A percentile compares a stretch with the other conserved stretches of the same genome.
Conservation (phyloP, 148 eudicot genomes). For the Fallopia convolvulus region DNA sequence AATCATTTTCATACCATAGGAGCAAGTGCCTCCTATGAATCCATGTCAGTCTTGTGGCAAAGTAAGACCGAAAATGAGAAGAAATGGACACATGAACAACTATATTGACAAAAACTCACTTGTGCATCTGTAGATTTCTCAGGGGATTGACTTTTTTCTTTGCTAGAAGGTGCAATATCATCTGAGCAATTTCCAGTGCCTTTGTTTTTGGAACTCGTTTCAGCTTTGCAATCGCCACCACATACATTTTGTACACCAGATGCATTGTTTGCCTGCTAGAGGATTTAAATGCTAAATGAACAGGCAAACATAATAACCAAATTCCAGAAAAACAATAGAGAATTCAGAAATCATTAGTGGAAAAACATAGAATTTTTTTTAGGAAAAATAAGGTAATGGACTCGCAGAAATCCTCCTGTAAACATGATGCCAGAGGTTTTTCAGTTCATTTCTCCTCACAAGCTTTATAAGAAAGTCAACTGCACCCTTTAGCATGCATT, state of each 20-base stretch:
- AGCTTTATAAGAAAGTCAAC: conserved; percentile 56
- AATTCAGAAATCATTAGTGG: not conserved
- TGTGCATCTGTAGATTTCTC: conserved; percentile 17
- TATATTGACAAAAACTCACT: conserved; percentile 21
- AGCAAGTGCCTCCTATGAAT: too few relatives aligned
- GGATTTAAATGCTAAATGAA: not conserved
- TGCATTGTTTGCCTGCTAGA: conserved; percentile 19
- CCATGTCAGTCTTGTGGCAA: too few relatives aligned
- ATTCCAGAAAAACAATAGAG: not conserved
- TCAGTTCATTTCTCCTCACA: conserved; percentile 51
- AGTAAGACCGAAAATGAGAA: too few relatives aligned
- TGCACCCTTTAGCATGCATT: conserved; percentile 50
- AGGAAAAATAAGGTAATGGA: not conserved
- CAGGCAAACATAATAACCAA: not conserved
- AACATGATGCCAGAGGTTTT: conserved; percentile 65
- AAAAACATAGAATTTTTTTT: not conserved
- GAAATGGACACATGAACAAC: too few relatives aligned
- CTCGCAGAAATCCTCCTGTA: conserved; percentile 37
- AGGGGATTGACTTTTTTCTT: conserved; percentile 15
- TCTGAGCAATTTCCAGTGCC: conserved; percentile 15
- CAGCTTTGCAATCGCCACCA: conserved; percentile 16
- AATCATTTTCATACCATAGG: too few relatives aligned
- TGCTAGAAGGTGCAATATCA: conserved; percentile 23
- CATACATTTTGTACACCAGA: conserved; percentile 16
- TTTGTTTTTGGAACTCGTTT: conserved; percentile 18